Evolutionary conservation across 2,329 filamentous ascomycete genomes (phyloP).

Genomic region (Tolypocladium cylindrosporum): DNA sequence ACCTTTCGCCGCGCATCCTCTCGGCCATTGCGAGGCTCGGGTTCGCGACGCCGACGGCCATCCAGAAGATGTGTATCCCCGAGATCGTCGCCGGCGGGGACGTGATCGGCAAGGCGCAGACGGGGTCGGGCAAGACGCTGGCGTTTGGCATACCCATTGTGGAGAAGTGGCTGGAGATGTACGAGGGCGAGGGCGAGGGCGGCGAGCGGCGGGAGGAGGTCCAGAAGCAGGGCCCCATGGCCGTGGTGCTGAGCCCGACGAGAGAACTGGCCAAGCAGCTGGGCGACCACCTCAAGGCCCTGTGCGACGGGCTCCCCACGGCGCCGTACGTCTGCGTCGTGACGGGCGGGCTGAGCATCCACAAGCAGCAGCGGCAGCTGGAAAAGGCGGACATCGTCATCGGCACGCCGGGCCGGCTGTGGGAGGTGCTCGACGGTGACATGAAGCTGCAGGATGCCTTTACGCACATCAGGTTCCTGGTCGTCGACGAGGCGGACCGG

Average conservation of each 20-base stretch:
- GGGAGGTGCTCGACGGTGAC: constrained; percentile 82
- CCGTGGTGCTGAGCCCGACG: constrained; percentile 82
- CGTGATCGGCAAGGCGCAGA: constrained; percentile 91
- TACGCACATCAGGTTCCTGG: constrained; percentile 67
- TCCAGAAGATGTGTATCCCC: constrained; percentile 74
- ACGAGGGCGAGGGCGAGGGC: constrained; percentile 20
- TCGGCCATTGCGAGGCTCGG: constrained; percentile 68
- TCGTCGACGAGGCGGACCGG: constrained; percentile 90
- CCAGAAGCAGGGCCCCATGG: constrained; percentile 45
- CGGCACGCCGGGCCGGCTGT: constrained; percentile 82
- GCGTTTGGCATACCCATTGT: constrained; percentile 92
- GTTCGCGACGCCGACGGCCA: constrained; percentile 71
- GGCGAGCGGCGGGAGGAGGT: constrained; percentile 16
- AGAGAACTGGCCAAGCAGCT: constrained; percentile 91
- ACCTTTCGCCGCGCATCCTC: constrained; percentile 62
- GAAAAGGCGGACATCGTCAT: constrained; percentile 85
- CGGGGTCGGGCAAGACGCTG: constrained; percentile 91
- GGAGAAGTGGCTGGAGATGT: constrained; percentile 61
- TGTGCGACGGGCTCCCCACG: constrained; percentile 53
- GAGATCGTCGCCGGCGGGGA: constrained; percentile 76
- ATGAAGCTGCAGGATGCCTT: constrained; percentile 60
- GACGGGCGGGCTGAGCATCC: constrained; percentile 85
- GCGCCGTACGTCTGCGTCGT: constrained; percentile 73
- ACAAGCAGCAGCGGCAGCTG: constrained; percentile 84
- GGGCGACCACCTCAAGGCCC: constrained; percentile 65